Evolutionary conservation across 176 grass and related monocot species (phyloP).

Genomic region (Oryza glaberrima): DNA sequence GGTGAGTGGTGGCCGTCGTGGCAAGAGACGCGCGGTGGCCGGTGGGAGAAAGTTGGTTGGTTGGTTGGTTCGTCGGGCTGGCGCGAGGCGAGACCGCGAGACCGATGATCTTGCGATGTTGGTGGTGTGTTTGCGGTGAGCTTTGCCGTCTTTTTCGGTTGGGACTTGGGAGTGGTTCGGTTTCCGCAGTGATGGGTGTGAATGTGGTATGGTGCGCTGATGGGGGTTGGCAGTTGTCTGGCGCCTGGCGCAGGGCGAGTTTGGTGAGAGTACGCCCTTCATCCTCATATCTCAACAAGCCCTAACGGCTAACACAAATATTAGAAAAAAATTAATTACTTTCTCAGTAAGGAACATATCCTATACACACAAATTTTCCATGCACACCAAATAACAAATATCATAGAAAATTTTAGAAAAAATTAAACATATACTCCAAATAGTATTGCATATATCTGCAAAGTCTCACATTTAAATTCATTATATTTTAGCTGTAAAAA

Average conservation of each 20-base stretch:
- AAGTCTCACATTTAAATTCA: no score
- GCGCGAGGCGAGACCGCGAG: background rate
- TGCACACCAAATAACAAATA: no score
- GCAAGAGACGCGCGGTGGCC: no score
- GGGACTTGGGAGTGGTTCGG: background rate
- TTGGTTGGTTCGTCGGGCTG: background rate
- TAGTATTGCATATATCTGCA: no score
- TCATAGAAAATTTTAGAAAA: no score
- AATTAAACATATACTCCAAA: no score
- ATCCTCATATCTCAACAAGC: no score
- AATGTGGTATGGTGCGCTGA: background rate
- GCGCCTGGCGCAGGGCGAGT: background rate
- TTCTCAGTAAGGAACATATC: no score
- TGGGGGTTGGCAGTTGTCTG: background rate
- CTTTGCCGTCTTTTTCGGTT: background rate
- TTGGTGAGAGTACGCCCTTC: background rate
- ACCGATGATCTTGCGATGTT: background rate
- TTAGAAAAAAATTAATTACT: no score
- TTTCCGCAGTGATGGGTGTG: background rate
- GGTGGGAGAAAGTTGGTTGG: no score
- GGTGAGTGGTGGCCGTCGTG: no score
- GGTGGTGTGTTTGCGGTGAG: background rate
- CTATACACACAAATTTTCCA: accelerated
- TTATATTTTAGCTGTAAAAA: no score
- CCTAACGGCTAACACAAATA: background rate